These are phyloP conservation scores for Fusarium camptoceras DNA, from an alignment of 2,329 filamentous ascomycete species.

Conservation along the genomic window DNA sequence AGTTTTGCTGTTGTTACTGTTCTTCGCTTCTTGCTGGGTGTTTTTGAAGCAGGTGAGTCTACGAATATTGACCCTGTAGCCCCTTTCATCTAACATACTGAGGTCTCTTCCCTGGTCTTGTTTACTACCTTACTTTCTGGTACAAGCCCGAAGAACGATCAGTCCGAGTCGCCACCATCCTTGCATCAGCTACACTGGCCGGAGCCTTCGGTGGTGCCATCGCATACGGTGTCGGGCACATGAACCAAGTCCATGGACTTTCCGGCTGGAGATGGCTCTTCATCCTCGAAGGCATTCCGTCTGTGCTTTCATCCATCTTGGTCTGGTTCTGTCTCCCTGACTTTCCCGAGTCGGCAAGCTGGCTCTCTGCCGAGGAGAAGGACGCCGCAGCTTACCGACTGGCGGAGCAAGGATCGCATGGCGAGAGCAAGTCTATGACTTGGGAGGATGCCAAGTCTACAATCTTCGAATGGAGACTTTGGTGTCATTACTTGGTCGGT, in stretches of 20 bases:
- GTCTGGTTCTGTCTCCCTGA: slow-evolving; percentile 76
- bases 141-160: slow-evolving; percentile 77
- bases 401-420: slow-evolving; percentile 51
- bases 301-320: slow-evolving; percentile 68
- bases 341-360: slow-evolving; percentile 72
- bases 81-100: slow-evolving; percentile 52
- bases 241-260: slow-evolving; percentile 70
- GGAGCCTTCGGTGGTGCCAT: slow-evolving; percentile 78
- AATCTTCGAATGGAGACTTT: slow-evolving; percentile 72
- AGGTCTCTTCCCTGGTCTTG: slow-evolving; percentile 42
- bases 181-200: slow-evolving; percentile 73
- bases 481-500: slow-evolving; percentile 72
- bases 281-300: slow-evolving; percentile 71
- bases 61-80: rapidly evolving
- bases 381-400: slow-evolving; percentile 59
- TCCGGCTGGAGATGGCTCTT: slow-evolving; percentile 75
- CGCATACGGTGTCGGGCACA: slow-evolving; percentile 75
- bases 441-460: slow-evolving; percentile 76
- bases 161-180: slow-evolving; percentile 72
- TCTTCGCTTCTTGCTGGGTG: slow-evolving; percentile 48
- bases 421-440: slow-evolving; percentile 69
- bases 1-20: slow-evolving; percentile 50
- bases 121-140: slow-evolving; percentile 70
- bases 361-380: slow-evolving; percentile 68
- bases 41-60: slow-evolving; percentile 47